Percentiles rank a stretch among this genome's conserved stretches.
phyloP scores from a whole-genome alignment of 352 stramenopile species.

The Globisporangium echinulatum region DNA sequence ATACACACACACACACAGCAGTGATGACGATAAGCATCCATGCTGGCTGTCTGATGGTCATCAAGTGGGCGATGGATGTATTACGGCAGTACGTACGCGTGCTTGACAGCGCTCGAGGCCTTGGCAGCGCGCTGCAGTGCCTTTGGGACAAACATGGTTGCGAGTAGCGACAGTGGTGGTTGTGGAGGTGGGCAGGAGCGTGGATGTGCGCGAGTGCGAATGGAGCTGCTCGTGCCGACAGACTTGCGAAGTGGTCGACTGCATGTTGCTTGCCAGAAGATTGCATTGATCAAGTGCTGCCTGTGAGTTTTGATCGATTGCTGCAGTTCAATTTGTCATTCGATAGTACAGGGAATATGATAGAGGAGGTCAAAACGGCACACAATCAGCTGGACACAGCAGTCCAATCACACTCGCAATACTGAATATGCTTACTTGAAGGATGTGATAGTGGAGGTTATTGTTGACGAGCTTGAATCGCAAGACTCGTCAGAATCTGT shows the following conservation, averaged over 20 bases:
- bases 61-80: neutral
- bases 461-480: slow-evolving; percentile 1
- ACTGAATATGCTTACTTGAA: neutral
- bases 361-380: neutral
- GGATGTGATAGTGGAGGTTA: neutral
- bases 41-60: neutral
- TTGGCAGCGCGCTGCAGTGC: slow-evolving; percentile 11
- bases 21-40: neutral
- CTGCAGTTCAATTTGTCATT: neutral
- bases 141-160: slow-evolving; percentile 10
- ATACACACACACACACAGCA: neutral
- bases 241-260: neutral
- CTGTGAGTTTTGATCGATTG: neutral
- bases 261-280: neutral
- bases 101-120: slow-evolving; percentile 9
- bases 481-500: neutral
- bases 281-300: neutral
- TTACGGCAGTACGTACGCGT: slow-evolving; percentile 3
- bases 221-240: neutral
- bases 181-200: neutral
- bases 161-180: neutral
- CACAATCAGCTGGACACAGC: neutral
- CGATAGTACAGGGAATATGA: neutral
- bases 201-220: neutral
- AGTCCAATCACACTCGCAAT: neutral